Evolutionary conservation across 2,329 filamentous ascomycete genomes (phyloP).

Genomic region (Penicillium crustosum): DNA sequence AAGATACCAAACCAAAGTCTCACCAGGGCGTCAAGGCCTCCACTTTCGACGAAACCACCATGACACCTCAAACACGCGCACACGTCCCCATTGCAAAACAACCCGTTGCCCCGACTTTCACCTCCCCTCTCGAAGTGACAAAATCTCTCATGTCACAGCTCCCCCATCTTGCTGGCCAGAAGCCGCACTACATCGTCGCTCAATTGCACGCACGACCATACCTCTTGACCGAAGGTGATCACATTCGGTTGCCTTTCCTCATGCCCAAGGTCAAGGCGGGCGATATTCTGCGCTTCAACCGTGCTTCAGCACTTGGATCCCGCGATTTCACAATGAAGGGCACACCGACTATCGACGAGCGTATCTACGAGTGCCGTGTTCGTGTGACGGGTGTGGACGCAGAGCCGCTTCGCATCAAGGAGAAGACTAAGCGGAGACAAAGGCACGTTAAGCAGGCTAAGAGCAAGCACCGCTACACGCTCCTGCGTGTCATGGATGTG

Average conservation of each 20-base stretch:
- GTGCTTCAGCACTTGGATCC: constrained; percentile 77
- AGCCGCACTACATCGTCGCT: constrained; percentile 49
- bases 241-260: constrained; percentile 73
- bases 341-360: constrained; percentile 76
- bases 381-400: constrained; percentile 81
- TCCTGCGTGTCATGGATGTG: constrained; percentile 80
- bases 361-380: constrained; percentile 80
- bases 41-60: constrained; percentile 16
- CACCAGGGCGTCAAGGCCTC: constrained; percentile 9
- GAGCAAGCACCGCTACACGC: constrained; percentile 90
- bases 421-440: constrained; percentile 77
- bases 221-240: constrained; percentile 63
- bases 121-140: constrained; percentile 41
- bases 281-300: constrained; percentile 83
- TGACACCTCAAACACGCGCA: constrained; percentile 24
- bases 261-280: constrained; percentile 76
- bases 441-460: constrained; percentile 68
- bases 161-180: constrained; percentile 46
- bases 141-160: constrained; percentile 45
- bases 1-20: constrained; percentile 23
- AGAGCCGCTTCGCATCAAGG: constrained; percentile 72
- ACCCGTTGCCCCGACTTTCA: constrained; percentile 40
- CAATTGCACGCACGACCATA: constrained; percentile 53
- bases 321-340: constrained; percentile 89
- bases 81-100: constrained; percentile 35